These are phyloP conservation scores for Amanita fuliginea DNA, from an alignment of 768 basidiomycete species.

Conservation along the genomic window DNA sequence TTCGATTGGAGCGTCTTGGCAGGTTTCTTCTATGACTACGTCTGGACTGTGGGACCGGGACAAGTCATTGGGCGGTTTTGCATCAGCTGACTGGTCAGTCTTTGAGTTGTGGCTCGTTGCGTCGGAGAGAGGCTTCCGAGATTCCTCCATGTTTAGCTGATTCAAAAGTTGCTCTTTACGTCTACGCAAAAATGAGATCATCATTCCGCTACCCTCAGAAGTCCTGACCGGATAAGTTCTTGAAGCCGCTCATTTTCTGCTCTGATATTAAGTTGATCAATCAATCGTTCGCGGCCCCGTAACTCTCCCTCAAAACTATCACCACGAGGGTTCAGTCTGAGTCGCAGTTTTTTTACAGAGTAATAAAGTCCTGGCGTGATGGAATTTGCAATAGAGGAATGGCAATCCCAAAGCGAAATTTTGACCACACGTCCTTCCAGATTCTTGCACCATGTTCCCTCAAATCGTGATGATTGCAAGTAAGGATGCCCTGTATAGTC, in stretches of 20 bases:
- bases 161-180: slow-evolving; percentile 1
- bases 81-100: too few species aligned
- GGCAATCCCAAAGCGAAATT: slow-evolving; percentile 38
- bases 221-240: slow-evolving; percentile 29
- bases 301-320: slow-evolving; percentile 29
- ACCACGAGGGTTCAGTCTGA: slow-evolving; percentile 24
- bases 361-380: slow-evolving; percentile 32
- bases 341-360: slow-evolving; percentile 38
- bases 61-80: not conserved
- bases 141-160: not conserved
- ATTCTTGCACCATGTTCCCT: slow-evolving; percentile 28
- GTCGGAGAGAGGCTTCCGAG: not conserved
- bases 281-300: slow-evolving; percentile 33
- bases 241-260: slow-evolving; percentile 26
- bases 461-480: slow-evolving; percentile 20
- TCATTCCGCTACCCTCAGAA: not conserved
- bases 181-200: not conserved
- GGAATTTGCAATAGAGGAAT: slow-evolving; percentile 26
- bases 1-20: not conserved
- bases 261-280: slow-evolving; percentile 30
- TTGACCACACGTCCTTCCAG: slow-evolving; percentile 41
- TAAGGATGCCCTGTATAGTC: slow-evolving; percentile 50
- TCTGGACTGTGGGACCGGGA: not conserved
- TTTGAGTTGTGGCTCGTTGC: not conserved
- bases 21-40: not conserved